Base-by-base conservation (phyloP, 78 protist genomes). In the Dictyostelium firmibasis region DNA sequence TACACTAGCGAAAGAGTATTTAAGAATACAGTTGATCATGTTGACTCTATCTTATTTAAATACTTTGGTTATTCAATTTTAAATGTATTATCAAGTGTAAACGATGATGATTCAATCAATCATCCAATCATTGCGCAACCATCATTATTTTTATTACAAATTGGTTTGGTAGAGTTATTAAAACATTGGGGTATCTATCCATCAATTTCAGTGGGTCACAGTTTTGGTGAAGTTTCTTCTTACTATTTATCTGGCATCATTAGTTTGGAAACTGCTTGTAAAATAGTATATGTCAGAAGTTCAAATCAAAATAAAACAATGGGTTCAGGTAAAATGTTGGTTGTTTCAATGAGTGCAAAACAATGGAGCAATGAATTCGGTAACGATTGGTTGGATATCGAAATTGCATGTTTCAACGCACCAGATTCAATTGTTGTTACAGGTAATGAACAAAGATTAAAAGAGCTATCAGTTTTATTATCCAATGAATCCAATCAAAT, bases 221-320 rank as follows among this genome's bases (percentile, higher is more conserved):
- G 87, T 77, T 92, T 84, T 92, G 96, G 96, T 67, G 96, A 92
- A 47, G 96, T 92, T 1, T 64, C 96, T 9, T 25, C 85, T 33
- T 83, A 87, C 14, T 84, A 75, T 41, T 78, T 29, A 60, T 57
- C 91, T 1, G 96, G 96, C n/a, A n/a, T 62, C 2, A 70, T 92
- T 41, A 9, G 20, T 25, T 74, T 92, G 4, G 87, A 84, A 18
- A 35, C 70, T 43, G 96, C 91, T 23, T 29, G 38, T 29, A 36
- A n/a, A 31, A 41, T 92, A 38, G 96, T 92, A n/a, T 92, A 83
- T 44, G 20, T 83, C 10, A 47, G 96, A 41, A 64, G 85, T 62
- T n/a, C 20, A 11, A 27, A 50, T 33, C 96, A 92, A 78, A 83
- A 82, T 43, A 38, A 27, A 25, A 84, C 96, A 0, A 77, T 85